Evolutionary conservation across 2,329 filamentous ascomycete species (phyloP).

Genomic region (Ophiosphaerella korrae): DNA sequence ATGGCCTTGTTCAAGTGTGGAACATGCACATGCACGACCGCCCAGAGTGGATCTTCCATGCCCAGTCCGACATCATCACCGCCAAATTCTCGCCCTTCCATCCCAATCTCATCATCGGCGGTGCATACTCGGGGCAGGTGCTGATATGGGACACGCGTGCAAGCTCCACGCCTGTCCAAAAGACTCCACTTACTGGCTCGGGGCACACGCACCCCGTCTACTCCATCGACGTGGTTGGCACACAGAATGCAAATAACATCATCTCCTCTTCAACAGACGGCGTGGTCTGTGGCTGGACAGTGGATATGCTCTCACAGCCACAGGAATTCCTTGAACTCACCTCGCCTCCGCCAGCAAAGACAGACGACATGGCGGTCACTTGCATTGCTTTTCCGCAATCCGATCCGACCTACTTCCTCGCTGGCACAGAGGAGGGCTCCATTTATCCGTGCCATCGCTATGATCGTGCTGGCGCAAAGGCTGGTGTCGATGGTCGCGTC

Average conservation of each 20-base stretch:
- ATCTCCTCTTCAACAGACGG: slow-evolving; percentile 96
- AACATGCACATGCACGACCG: slow-evolving; percentile 93
- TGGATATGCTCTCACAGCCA: slow-evolving; percentile 96
- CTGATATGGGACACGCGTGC: slow-evolving; percentile 96
- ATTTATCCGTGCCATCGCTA: slow-evolving; percentile 98
- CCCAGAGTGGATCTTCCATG: slow-evolving; percentile 95
- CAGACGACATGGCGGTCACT: slow-evolving; percentile 92
- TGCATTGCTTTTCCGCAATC: slow-evolving; percentile 93
- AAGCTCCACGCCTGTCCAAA: slow-evolving; percentile 82
- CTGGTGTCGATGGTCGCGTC: slow-evolving; percentile 87
- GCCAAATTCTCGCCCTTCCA: slow-evolving; percentile 99
- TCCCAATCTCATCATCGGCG: slow-evolving; percentile 92
- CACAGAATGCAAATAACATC: slow-evolving; percentile 98
- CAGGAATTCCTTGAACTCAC: slow-evolving; percentile 91
- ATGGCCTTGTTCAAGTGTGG: slow-evolving; percentile 95
- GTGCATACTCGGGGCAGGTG: slow-evolving; percentile 95
- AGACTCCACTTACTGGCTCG: slow-evolving; percentile 91
- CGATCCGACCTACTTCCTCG: slow-evolving; percentile 96
- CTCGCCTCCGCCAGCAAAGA: slow-evolving; percentile 77
- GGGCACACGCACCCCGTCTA: slow-evolving; percentile 98
- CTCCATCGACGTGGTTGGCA: slow-evolving; percentile 92
- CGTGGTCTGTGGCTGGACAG: slow-evolving; percentile 94
- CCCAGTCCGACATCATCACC: slow-evolving; percentile 91
- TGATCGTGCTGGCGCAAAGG: slow-evolving; percentile 95
- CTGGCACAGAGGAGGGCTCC: slow-evolving; percentile 93